Evolutionary conservation across 768 basidiomycete species (phyloP).

Genomic region (Phaeotremella fagi): DNA sequence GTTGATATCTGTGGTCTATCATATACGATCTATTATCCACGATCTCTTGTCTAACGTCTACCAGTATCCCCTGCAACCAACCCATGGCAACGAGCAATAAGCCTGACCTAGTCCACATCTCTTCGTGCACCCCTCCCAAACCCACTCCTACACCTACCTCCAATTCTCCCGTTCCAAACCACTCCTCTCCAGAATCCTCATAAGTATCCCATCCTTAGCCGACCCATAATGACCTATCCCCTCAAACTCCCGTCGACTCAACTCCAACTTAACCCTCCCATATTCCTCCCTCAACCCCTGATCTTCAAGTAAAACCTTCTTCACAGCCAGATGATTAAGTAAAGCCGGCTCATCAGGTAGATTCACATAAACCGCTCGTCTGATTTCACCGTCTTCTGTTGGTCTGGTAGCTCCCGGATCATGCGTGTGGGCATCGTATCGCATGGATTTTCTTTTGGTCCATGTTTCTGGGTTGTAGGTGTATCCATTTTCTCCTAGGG

Average conservation of each 20-base stretch:
- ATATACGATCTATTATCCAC: no score
- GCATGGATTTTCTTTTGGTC: slow-evolving; percentile 4
- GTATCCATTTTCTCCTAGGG: slow-evolving; percentile 1
- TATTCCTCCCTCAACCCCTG: slow-evolving; percentile 10
- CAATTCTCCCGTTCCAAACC: no score
- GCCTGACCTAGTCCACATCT: no score
- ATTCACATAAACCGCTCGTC: slow-evolving; percentile 8
- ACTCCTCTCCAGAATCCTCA: background rate
- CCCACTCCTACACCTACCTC: no score
- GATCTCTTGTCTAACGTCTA: no score
- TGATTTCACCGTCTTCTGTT: slow-evolving; percentile 11
- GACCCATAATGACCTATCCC: slow-evolving; percentile 9
- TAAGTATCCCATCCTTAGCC: slow-evolving; percentile 5
- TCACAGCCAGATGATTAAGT: slow-evolving; percentile 1
- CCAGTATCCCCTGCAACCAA: no score
- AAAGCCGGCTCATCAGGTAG: background rate
- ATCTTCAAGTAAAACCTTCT: slow-evolving; percentile 3
- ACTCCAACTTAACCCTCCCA: slow-evolving; percentile 4
- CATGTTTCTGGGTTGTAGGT: slow-evolving; percentile 7
- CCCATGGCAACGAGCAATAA: no score
- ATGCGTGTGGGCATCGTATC: slow-evolving; percentile 10
- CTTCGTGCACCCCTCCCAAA: no score
- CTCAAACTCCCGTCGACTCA: background rate
- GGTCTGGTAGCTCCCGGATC: slow-evolving; percentile 11
- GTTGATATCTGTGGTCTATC: no score